Conservation (phyloP, 768 basidiomycete species). For the Clitopilus hobsonii region DNA sequence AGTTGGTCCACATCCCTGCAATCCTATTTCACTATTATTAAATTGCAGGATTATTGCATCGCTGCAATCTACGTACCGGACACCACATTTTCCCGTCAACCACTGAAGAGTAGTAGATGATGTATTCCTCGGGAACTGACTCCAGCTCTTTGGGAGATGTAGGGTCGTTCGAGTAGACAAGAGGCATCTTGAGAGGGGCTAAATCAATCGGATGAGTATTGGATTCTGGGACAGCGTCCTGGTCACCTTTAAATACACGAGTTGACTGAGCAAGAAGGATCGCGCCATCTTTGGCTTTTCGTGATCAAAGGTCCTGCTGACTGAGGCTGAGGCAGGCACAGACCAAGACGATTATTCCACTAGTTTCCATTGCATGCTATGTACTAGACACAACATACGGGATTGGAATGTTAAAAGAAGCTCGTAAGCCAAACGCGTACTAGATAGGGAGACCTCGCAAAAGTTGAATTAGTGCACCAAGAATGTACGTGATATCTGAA, state of each 20-base stretch:
- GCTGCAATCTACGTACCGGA: constrained; percentile 35
- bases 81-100: constrained; percentile 67
- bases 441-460: constrained; percentile 25
- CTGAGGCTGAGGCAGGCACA: background rate
- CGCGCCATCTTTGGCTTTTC: background rate
- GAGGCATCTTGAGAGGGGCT: constrained; percentile 42
- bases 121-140: constrained; percentile 41
- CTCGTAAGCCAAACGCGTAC: constrained; percentile 23
- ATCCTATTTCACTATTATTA: constrained; percentile 37
- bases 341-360: background rate
- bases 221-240: no score
- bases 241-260: no score
- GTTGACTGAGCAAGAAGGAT: background rate
- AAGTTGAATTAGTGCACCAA: constrained; percentile 35
- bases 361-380: constrained; percentile 17
- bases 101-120: constrained; percentile 72
- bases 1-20: constrained; percentile 57
- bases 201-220: no score
- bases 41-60: background rate
- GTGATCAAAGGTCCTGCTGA: background rate
- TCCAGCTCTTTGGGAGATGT: constrained; percentile 31
- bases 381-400: background rate
- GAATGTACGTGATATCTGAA: constrained; percentile 28
- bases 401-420: background rate
- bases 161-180: constrained; percentile 32